Evolutionary conservation across 2,329 filamentous ascomycete genomes (phyloP).

Genomic region (Scopulariopsis brevicaulis): DNA sequence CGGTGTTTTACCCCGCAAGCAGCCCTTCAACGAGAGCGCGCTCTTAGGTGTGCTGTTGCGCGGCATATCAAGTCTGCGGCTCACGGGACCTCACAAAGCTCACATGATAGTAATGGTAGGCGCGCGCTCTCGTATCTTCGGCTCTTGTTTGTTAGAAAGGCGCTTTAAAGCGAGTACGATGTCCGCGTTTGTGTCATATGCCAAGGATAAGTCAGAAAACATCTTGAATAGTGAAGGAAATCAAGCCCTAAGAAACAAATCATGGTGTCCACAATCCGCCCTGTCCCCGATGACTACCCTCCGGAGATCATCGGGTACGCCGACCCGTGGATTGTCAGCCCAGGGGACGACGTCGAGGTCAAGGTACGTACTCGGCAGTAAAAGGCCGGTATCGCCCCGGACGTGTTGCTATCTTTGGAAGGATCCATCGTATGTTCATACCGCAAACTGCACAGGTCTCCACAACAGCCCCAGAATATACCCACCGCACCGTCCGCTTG

Average conservation of each 20-base stretch:
- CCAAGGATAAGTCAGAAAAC: not conserved
- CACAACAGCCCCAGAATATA: not conserved
- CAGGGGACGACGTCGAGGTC: constrained; percentile 6
- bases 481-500: not conserved
- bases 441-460: not conserved
- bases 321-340: constrained; percentile 6
- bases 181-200: not conserved
- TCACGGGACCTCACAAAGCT: not conserved
- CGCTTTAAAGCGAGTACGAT: not conserved
- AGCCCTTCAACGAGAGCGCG: not conserved
- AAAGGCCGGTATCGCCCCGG: not conserved
- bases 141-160: not conserved
- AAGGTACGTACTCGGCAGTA: not conserved
- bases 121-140: not conserved
- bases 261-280: not conserved
- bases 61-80: not conserved
- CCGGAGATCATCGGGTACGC: constrained; percentile 6
- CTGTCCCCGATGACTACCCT: constrained; percentile 1
- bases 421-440: not conserved
- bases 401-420: not conserved
- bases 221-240: not conserved
- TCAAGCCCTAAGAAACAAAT: not conserved
- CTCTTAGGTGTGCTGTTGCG: not conserved
- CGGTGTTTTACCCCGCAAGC: not conserved
- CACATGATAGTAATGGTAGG: not conserved